Percentiles rank a stretch among this genome's conserved stretches.
These are phyloP conservation scores for Eucalyptus viminalis DNA, from an alignment of 345 rosid genomes.

Conservation along the genomic window DNA sequence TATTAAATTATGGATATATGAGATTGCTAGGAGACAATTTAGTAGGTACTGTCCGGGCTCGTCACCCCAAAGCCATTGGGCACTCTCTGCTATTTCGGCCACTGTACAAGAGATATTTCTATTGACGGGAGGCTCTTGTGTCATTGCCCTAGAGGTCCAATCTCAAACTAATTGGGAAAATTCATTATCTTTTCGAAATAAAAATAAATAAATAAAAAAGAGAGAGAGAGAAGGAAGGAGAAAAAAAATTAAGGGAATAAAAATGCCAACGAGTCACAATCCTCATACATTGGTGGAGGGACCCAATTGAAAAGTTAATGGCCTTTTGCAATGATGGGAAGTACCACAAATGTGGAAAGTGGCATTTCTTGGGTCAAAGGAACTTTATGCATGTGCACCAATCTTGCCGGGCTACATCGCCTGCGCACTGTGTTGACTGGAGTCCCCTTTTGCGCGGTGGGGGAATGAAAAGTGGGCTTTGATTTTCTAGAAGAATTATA, in stretches of 20 bases:
- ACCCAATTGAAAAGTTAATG: background rate
- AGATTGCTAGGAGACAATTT: background rate
- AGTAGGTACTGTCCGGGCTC: background rate
- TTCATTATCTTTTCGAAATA: background rate
- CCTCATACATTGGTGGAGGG: background rate
- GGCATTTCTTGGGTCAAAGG: background rate
- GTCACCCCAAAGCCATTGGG: background rate
- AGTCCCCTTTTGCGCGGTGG: background rate
- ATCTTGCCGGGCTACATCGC: background rate
- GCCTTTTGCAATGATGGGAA: background rate
- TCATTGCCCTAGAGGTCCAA: background rate
- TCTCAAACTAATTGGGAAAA: background rate
- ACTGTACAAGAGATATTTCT: background rate
- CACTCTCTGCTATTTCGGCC: background rate
- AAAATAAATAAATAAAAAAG: no score
- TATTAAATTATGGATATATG: background rate
- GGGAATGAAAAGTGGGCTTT: background rate
- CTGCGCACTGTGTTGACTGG: background rate
- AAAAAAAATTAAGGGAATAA: background rate
- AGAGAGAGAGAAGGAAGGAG: background rate
- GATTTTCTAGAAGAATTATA: background rate
- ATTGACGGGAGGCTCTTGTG: background rate
- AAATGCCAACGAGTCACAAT: background rate
- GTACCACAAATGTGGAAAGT: background rate
- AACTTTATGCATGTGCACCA: background rate